These are phyloP conservation scores for Mycosphaerella sp. DNA, from an alignment of 2,329 filamentous ascomycete genomes.

Conservation along the genomic window DNA sequence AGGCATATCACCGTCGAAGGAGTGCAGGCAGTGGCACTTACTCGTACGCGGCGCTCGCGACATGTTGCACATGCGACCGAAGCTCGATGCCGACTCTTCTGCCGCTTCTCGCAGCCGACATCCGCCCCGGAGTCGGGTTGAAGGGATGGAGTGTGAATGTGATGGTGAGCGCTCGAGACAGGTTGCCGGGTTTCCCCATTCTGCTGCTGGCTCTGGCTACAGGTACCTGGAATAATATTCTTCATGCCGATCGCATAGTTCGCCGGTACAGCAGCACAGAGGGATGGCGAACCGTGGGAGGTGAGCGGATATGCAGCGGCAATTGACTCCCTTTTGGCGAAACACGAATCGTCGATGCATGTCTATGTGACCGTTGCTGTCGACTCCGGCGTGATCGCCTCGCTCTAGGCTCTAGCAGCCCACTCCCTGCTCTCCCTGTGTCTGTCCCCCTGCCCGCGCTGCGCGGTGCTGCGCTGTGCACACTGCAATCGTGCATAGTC, in stretches of 20 bases:
- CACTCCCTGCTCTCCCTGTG: neutral
- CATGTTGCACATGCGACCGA: slow-evolving; percentile 23
- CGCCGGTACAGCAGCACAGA: too few relatives aligned
- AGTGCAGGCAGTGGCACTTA: neutral
- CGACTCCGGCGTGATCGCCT: neutral
- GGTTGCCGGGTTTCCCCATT: neutral
- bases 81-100: slow-evolving; percentile 21
- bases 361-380: neutral
- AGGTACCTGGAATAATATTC: slow-evolving; percentile 2
- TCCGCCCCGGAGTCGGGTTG: slow-evolving; percentile 10
- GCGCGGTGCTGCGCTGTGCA: too few relatives aligned
- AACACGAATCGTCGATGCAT: neutral
- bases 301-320: slow-evolving; percentile 5
- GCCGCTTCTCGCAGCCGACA: slow-evolving; percentile 13
- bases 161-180: neutral
- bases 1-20: neutral
- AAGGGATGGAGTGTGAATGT: neutral
- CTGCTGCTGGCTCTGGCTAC: neutral
- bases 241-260: neutral
- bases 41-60: slow-evolving; percentile 23
- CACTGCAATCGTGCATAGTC: too few relatives aligned
- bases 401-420: neutral
- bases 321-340: neutral
- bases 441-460: too few relatives aligned
- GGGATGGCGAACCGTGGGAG: slow-evolving; percentile 4